A percentile compares a stretch with the other conserved stretches of the same genome.
phyloP scores from a whole-genome alignment of 208 protist species.

The Acanthamoeba royreba region DNA sequence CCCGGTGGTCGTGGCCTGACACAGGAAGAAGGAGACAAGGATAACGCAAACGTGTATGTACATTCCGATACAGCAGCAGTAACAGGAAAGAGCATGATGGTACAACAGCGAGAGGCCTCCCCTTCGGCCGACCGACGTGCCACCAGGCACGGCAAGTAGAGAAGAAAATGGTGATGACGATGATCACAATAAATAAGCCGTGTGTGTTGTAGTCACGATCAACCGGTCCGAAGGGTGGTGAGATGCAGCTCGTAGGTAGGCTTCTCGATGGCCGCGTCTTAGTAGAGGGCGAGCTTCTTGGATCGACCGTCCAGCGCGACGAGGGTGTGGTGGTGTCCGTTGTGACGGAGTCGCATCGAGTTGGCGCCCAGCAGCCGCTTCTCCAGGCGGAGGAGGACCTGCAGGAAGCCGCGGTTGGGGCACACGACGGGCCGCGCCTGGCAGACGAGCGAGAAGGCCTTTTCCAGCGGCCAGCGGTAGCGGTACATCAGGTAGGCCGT shows the following conservation, averaged over 20 bases:
- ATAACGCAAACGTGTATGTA: no score
- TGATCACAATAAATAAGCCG: no score
- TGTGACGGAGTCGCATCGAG: not conserved
- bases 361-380: not conserved
- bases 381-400: not conserved
- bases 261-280: not conserved
- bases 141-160: not conserved
- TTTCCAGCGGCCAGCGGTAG: not conserved
- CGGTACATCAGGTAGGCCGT: slow-evolving; percentile 31
- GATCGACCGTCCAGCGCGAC: not conserved
- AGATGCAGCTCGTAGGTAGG: not conserved
- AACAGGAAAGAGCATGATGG: not conserved
- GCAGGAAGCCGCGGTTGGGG: slow-evolving; percentile 21
- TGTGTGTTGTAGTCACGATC: not conserved
- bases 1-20: no score
- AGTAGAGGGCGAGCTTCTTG: not conserved
- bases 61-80: no score
- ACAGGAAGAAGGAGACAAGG: no score
- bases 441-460: not conserved
- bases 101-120: no score
- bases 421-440: not conserved
- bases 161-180: not conserved
- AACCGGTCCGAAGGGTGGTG: no score
- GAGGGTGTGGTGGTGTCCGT: not conserved
- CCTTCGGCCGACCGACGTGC: no score